Conservation (phyloP, 83 land plant genomes). For the Isoetes engelmannii region DNA sequence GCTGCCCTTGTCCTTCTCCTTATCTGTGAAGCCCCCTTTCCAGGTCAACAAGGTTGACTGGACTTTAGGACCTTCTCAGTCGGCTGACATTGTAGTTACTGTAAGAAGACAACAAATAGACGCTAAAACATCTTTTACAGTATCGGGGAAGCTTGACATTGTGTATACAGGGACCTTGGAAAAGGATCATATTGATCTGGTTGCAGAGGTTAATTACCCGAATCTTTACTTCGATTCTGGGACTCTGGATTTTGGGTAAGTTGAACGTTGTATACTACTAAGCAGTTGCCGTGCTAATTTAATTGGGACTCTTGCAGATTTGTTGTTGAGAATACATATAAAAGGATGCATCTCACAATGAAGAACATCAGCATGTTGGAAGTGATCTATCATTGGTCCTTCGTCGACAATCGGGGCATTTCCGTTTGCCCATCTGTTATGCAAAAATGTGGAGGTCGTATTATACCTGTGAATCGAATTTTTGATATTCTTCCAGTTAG, state of each 20-base stretch:
- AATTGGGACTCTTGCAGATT: constrained; percentile 9
- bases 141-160: constrained; percentile 21
- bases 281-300: too few species aligned
- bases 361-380: constrained; percentile 25
- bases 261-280: neutral
- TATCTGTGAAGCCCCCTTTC: constrained; percentile 30
- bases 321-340: constrained; percentile 32
- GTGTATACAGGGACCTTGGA: constrained; percentile 25
- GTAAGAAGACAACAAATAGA: constrained; percentile 22
- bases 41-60: constrained; percentile 19
- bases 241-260: constrained; percentile 33
- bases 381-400: constrained; percentile 24
- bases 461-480: constrained; percentile 21
- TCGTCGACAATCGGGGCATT: constrained; percentile 8
- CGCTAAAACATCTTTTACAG: constrained; percentile 6
- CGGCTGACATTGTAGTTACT: constrained; percentile 6
- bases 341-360: constrained; percentile 24
- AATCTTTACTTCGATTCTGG: constrained; percentile 19
- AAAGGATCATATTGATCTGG: constrained; percentile 21
- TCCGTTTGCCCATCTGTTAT: neutral
- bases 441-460: neutral
- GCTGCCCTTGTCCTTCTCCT: constrained; percentile 22
- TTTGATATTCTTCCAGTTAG: constrained; percentile 38
- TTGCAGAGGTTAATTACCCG: constrained; percentile 33
- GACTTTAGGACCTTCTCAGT: constrained; percentile 16